Conservation (phyloP, 2,329 filamentous ascomycete species). For the Fusarium brachygibbosum region DNA sequence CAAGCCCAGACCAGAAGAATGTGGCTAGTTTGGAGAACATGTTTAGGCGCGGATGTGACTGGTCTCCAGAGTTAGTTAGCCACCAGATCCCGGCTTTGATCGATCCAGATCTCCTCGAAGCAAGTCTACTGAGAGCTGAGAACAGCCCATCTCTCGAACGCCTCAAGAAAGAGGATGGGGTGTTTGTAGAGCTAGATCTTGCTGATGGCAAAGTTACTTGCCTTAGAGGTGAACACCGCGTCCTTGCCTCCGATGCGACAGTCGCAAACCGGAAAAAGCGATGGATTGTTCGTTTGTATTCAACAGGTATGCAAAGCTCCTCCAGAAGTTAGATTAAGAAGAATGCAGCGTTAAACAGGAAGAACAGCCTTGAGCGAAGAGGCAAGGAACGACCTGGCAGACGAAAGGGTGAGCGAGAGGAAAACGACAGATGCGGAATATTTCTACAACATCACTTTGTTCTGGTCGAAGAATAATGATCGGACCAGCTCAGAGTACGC, state of each 20-base stretch:
- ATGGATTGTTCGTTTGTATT: conserved; percentile 14
- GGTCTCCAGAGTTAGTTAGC: conserved; percentile 5
- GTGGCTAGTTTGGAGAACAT: conserved; percentile 15
- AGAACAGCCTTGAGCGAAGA: conserved; percentile 10
- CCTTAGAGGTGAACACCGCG: conserved; percentile 7
- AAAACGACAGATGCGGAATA: conserved; percentile 13
- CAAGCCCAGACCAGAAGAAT: conserved; percentile 9
- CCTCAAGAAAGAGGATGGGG: conserved; percentile 6
- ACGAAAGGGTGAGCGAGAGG: conserved; percentile 7
- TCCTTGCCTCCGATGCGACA: conserved; percentile 9
- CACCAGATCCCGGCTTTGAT: conserved; percentile 19
- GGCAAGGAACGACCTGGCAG: conserved; percentile 1
- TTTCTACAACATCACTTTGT: conserved; percentile 6
- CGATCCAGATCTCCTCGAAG: too few species aligned
- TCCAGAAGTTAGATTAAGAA: too few species aligned
- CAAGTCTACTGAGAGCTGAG: too few species aligned
- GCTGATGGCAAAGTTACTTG: conserved; percentile 2
- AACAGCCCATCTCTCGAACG: neutral
- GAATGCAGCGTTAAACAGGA: neutral
- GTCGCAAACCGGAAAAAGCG: conserved; percentile 6
- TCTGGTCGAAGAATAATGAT: too few species aligned
- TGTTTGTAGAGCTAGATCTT: conserved; percentile 5
- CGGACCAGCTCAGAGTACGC: conserved; percentile 4
- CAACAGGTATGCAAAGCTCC: conserved; percentile 6
- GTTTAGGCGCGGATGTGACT: conserved; percentile 10